Base-by-base conservation (phyloP, 805 yeast genomes). In the Starmerella lactis-condensi region DNA sequence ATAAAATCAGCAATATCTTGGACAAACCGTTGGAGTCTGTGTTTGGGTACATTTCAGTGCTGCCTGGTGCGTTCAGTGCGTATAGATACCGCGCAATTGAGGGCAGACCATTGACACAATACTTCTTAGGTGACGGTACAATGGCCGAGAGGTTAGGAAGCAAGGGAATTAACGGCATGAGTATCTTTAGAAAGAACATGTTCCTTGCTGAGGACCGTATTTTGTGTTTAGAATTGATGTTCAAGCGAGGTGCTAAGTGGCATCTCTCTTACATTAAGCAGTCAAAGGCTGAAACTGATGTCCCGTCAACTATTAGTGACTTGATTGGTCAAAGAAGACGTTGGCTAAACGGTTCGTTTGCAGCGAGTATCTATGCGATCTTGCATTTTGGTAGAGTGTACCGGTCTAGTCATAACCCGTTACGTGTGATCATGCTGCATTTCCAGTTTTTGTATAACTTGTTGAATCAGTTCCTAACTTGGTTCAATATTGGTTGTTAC, bases 51-150 rank as follows among this genome's bases (percentile, higher is more conserved):
- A 70, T 70, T 38, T 61, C 71, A 0, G 77, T 70, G 23, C 58
- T 70, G 28, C 77, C 77, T 4, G 77, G 77, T 39, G 77, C 77
- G 1, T 70, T 70, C 42, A 68, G 75, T 4, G 76, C 77, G 9
- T 70, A 70, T 46, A 46, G 77, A 26, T 69, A 57, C 40, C 55
- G 61, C 13, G 77, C 77, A 2, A 58, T 71, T 14, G 66, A 61
- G 35, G 73, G 73, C 34, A 68, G 75, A 2, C 77, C 77, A 1
- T 53, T 71, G 28, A 73, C 68, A 40, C 73, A 70, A 44, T 71
- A 71, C 44, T 71, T 69, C 57, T 69, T 69, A 41, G 77, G 77
- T 33, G 77, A 71, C 57, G 55, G 62, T 55, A 53, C 75, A 42
- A 45, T 65, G 56, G 48, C 58, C 6, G 39, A 38, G 17, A 44